phyloP scores from a whole-genome alignment of 805 yeast species.

The Saturnispora quitensis region DNA sequence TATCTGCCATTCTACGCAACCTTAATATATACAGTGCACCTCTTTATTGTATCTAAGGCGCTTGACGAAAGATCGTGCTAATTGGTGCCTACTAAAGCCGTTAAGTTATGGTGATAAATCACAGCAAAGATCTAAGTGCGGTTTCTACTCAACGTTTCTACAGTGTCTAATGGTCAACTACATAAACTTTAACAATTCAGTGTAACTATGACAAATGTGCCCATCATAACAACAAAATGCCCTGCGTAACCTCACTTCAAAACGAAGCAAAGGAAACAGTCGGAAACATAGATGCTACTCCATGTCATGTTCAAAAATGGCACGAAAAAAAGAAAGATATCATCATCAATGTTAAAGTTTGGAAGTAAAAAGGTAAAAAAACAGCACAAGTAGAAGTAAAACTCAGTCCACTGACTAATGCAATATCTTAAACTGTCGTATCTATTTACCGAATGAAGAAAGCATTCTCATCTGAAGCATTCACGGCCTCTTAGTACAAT shows the following conservation, averaged over 20 bases:
- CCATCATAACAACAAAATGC: constrained; percentile 43
- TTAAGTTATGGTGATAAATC: too few species aligned
- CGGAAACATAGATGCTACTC: constrained; percentile 13
- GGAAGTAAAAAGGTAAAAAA: constrained; percentile 1
- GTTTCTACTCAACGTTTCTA: neutral
- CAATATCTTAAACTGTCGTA: neutral
- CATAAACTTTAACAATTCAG: constrained; percentile 36
- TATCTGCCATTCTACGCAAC: too few species aligned
- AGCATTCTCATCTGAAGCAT: neutral
- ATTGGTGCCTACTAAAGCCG: too few species aligned
- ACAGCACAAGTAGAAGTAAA: neutral
- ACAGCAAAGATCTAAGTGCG: too few species aligned
- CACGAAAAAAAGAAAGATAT: constrained; percentile 26
- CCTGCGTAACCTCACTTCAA: constrained; percentile 39
- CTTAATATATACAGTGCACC: too few species aligned
- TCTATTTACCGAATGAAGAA: neutral
- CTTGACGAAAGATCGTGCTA: too few species aligned
- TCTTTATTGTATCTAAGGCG: too few species aligned
- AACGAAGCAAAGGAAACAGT: constrained; percentile 20
- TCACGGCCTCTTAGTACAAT: neutral
- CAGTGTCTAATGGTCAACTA: neutral
- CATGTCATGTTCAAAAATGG: constrained; percentile 21
- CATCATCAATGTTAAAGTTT: constrained; percentile 19
- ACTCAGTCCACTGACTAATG: neutral
- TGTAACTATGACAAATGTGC: constrained; percentile 85